Conservation (phyloP, 1,284 basidiomycete species). For the Cryptococcus deneoformans region DNA sequence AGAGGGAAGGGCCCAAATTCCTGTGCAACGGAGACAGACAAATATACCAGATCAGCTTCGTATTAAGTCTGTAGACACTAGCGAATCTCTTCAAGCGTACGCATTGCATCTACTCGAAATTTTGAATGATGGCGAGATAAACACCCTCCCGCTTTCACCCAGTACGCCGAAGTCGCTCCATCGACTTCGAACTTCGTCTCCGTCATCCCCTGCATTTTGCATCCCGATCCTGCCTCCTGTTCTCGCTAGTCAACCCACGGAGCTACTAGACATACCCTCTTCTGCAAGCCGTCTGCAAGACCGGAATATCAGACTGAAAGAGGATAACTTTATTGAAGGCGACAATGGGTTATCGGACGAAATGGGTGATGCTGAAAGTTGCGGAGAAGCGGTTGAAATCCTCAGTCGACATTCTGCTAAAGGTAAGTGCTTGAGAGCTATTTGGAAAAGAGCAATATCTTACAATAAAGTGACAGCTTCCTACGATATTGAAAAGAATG, state of each 20-base stretch:
- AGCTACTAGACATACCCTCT: slow-evolving; percentile 4
- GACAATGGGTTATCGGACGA: slow-evolving; percentile 49
- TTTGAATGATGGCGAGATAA: slow-evolving; percentile 7
- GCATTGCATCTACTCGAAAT: slow-evolving; percentile 34
- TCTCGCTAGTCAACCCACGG: background rate
- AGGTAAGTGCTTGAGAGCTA: slow-evolving; percentile 53
- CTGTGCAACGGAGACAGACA: slow-evolving; percentile 4
- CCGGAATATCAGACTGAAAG: slow-evolving; percentile 7
- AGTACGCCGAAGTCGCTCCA: background rate
- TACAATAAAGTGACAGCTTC: slow-evolving; percentile 58
- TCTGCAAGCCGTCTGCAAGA: background rate
- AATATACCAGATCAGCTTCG: slow-evolving; percentile 6
- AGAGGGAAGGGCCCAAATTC: background rate
- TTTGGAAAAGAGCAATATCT: background rate
- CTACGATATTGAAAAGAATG: slow-evolving; percentile 90
- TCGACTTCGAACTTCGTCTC: slow-evolving; percentile 2
- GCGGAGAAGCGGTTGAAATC: slow-evolving; percentile 86
- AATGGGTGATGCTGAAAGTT: slow-evolving; percentile 60
- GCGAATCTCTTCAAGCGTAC: slow-evolving; percentile 27
- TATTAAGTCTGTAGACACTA: slow-evolving; percentile 14
- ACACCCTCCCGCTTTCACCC: slow-evolving; percentile 12
- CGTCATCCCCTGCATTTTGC: slow-evolving; percentile 1
- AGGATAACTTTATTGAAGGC: slow-evolving; percentile 29
- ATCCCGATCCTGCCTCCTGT: background rate
- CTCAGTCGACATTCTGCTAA: slow-evolving; percentile 83